Conservation (phyloP, 768 basidiomycete species). For the Asterophora parasitica region DNA sequence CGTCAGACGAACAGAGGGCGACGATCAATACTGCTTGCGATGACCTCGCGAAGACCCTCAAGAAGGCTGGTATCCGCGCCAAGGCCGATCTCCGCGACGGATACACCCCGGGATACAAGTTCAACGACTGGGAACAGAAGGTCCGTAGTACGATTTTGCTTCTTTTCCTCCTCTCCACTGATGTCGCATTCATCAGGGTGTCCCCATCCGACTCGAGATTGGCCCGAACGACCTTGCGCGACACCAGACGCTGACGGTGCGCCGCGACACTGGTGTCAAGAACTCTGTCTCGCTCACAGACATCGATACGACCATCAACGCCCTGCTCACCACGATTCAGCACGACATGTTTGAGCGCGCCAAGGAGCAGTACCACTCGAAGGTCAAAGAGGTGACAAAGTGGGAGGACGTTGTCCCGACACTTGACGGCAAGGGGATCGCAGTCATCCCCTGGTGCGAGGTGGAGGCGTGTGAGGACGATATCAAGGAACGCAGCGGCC, state of each 20-base stretch:
- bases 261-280: conserved; percentile 60
- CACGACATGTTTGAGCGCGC: conserved; percentile 82
- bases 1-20: conserved; percentile 59
- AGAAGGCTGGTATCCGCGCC: conserved; percentile 71
- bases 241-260: conserved; percentile 75
- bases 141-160: conserved; percentile 31
- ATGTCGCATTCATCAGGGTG: conserved; percentile 52
- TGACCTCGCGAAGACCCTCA: conserved; percentile 68
- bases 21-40: conserved; percentile 75
- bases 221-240: conserved; percentile 90
- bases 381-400: conserved; percentile 66
- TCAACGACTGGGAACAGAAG: conserved; percentile 99
- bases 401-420: conserved; percentile 95
- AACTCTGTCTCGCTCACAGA: conserved; percentile 38
- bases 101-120: conserved; percentile 98
- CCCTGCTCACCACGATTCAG: conserved; percentile 83
- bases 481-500: conserved; percentile 91
- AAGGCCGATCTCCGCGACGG: conserved; percentile 92
- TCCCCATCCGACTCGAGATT: conserved; percentile 94
- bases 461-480: conserved; percentile 90
- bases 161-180: no score
- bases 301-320: conserved; percentile 44
- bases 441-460: conserved; percentile 96
- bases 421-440: conserved; percentile 82
- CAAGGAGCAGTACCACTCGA: conserved; percentile 63